Evolutionary conservation across 1,139 yeast species (phyloP).

Genomic region (Pichia sp.): DNA sequence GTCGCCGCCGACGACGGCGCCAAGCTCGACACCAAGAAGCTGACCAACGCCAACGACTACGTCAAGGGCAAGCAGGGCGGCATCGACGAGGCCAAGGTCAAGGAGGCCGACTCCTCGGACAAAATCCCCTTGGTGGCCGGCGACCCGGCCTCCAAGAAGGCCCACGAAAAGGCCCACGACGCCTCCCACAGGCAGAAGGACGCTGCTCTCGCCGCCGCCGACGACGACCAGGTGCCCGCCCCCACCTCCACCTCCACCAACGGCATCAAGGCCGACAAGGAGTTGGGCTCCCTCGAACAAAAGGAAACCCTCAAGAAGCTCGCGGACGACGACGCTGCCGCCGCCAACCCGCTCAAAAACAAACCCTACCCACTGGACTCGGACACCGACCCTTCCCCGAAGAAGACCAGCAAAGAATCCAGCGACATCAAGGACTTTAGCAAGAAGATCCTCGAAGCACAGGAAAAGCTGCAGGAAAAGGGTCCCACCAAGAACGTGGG

Average conservation of each 20-base stretch:
- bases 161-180: conserved; percentile 8
- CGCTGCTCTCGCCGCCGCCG: too few relatives aligned
- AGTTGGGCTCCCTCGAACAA: conserved; percentile 7
- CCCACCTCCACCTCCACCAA: neutral
- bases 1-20: neutral
- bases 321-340: neutral
- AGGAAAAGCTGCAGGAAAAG: conserved; percentile 12
- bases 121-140: conserved; percentile 23
- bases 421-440: neutral
- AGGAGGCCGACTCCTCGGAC: conserved; percentile 25
- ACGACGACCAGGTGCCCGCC: neutral
- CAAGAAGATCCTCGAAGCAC: conserved; percentile 12
- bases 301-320: conserved; percentile 8
- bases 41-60: conserved; percentile 23
- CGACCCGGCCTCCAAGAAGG: conserved; percentile 18
- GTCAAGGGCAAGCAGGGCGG: conserved; percentile 30
- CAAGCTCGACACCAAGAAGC: conserved; percentile 18
- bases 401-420: neutral
- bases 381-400: neutral
- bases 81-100: conserved; percentile 33
- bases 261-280: conserved; percentile 13
- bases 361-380: neutral
- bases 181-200: neutral
- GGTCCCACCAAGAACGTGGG: conserved; percentile 12
- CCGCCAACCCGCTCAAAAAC: neutral